phyloP scores from a whole-genome alignment of 73 alveolate genomes.

The Paramecium pentaurelia region DNA sequence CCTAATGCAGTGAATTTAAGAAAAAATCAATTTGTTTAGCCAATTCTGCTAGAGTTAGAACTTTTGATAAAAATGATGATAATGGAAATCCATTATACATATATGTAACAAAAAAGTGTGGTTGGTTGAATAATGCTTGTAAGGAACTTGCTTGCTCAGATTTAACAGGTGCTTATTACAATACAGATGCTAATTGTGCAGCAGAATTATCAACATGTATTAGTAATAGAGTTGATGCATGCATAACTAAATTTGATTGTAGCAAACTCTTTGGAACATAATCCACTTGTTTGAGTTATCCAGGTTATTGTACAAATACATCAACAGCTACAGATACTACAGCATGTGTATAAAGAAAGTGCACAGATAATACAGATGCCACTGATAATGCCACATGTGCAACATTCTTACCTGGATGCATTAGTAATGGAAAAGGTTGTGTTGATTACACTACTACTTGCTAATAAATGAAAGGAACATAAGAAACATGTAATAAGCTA shows the following conservation, averaged over 20 bases:
- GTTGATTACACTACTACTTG: not conserved
- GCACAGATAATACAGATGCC: not conserved
- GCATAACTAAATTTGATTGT: not conserved
- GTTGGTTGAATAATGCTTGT: not conserved
- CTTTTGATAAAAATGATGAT: not conserved
- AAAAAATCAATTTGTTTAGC: not conserved
- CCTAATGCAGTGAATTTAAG: not conserved
- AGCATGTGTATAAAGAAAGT: not conserved
- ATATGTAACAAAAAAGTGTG: not conserved
- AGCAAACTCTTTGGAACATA: not conserved
- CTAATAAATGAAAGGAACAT: not conserved
- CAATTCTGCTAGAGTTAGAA: not conserved
- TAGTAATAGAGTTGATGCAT: not conserved
- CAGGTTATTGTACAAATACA: not conserved
- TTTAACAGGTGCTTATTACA: not conserved
- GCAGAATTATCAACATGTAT: not conserved
- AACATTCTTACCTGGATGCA: not conserved
- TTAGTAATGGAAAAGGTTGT: constrained; percentile 3
- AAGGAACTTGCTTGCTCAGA: not conserved
- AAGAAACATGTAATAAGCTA: not conserved
- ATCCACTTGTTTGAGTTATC: not conserved
- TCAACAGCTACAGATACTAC: not conserved
- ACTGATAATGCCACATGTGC: not conserved
- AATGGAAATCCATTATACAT: not conserved
- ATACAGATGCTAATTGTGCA: not conserved